Percentiles rank a stretch among this genome's conserved stretches.
Evolutionary conservation across 2,329 filamentous ascomycete species (phyloP).

Genomic region (Penicillium brevicompactum): DNA sequence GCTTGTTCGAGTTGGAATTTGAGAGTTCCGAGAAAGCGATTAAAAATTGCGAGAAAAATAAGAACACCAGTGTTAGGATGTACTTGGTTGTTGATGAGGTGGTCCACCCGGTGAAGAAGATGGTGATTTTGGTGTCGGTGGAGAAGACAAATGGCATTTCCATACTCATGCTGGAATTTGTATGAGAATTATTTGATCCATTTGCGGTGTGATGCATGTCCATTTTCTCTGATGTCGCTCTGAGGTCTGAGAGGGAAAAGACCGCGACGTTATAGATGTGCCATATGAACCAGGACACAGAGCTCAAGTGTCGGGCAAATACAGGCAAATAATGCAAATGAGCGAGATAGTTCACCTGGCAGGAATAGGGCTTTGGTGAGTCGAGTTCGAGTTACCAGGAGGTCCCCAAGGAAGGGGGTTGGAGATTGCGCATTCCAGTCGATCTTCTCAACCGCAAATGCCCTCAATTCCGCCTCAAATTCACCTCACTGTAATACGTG

Average conservation of each 20-base stretch:
- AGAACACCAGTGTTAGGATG: background rate
- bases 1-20: conserved; percentile 8
- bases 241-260: background rate
- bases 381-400: background rate
- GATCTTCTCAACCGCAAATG: background rate
- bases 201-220: background rate
- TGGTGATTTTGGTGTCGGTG: conserved; percentile 1
- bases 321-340: background rate
- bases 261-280: background rate
- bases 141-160: conserved; percentile 5
- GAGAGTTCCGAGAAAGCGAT: conserved; percentile 6
- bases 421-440: background rate
- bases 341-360: background rate
- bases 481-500: background rate
- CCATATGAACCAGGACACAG: background rate
- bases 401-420: background rate
- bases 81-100: conserved; percentile 5
- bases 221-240: background rate
- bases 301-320: background rate
- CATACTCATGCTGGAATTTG: background rate
- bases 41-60: conserved; percentile 10
- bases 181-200: background rate
- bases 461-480: background rate
- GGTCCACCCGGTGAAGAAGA: conserved; percentile 10
- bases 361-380: background rate